Conservation (phyloP, 495 filamentous ascomycete genomes). For the Apodospora peruviana region DNA sequence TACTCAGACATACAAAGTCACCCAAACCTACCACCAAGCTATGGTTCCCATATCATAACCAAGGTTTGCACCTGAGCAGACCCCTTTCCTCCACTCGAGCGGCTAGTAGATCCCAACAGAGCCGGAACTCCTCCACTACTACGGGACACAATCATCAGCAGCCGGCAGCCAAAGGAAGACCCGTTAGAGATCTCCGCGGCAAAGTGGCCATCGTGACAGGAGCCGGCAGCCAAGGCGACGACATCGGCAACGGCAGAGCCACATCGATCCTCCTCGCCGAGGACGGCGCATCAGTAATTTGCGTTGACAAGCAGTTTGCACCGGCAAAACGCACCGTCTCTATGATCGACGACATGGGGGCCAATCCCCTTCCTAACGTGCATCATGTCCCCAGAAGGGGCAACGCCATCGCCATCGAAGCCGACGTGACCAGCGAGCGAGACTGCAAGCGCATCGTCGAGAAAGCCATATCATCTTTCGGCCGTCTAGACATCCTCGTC, state of each 20-base stretch:
- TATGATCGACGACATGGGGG: conserved; percentile 20
- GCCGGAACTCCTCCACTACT: no score
- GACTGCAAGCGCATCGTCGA: conserved; percentile 42
- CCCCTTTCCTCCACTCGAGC: no score
- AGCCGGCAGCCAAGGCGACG: conserved; percentile 47
- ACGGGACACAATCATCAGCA: no score
- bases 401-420: conserved; percentile 33
- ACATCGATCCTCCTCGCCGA: conserved; percentile 52
- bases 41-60: no score
- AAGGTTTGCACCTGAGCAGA: no score
- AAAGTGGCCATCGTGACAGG: conserved; percentile 56
- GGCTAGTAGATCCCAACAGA: no score
- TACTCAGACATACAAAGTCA: no score
- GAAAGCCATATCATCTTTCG: conserved; percentile 33
- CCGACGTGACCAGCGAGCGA: conserved; percentile 42
- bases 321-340: conserved; percentile 44
- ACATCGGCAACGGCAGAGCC: conserved; percentile 56
- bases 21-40: no score
- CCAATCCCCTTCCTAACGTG: background rate
- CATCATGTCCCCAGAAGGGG: conserved; percentile 1
- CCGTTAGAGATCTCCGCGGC: conserved; percentile 22
- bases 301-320: conserved; percentile 43
- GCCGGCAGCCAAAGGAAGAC: no score
- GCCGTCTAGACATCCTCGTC: conserved; percentile 49
- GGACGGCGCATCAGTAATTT: conserved; percentile 49